phyloP scores from a whole-genome alignment of 306 rosid genomes.

The Quercus suber region DNA sequence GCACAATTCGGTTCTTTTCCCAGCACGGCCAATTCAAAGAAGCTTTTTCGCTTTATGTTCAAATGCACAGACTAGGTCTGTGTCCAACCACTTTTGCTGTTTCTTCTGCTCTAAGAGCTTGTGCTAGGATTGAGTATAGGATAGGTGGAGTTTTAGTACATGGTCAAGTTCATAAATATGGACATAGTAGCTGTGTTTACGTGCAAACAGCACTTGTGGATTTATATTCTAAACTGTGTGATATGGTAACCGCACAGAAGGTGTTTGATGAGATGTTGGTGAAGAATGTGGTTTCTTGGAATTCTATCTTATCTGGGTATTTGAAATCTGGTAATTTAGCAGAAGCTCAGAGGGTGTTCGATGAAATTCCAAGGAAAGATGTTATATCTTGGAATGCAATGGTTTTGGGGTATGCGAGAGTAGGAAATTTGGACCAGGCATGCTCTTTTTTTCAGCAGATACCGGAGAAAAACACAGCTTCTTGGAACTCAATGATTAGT shows the following conservation, averaged over 20 bases:
- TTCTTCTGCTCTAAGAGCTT: slow-evolving; percentile 73
- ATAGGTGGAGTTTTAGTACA: slow-evolving; percentile 51
- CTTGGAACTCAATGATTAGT: slow-evolving; percentile 73
- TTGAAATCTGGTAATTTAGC: slow-evolving; percentile 49
- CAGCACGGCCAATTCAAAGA: slow-evolving; percentile 52
- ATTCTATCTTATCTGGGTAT: slow-evolving; percentile 62
- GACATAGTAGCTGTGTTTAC: slow-evolving; percentile 54
- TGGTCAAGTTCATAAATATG: slow-evolving; percentile 57
- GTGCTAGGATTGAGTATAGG: slow-evolving; percentile 38
- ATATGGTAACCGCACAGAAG: slow-evolving; percentile 40
- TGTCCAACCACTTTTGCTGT: slow-evolving; percentile 53
- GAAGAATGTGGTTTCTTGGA: slow-evolving; percentile 79
- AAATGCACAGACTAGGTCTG: slow-evolving; percentile 57
- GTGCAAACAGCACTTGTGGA: slow-evolving; percentile 68
- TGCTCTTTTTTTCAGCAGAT: slow-evolving; percentile 47
- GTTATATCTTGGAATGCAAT: slow-evolving; percentile 75
- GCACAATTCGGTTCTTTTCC: slow-evolving; percentile 66
- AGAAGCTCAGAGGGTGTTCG: slow-evolving; percentile 45
- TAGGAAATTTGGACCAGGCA: slow-evolving; percentile 54
- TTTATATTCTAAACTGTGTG: slow-evolving; percentile 56
- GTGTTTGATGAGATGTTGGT: slow-evolving; percentile 61
- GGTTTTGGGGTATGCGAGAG: slow-evolving; percentile 56
- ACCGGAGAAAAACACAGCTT: slow-evolving; percentile 56
- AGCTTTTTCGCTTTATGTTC: slow-evolving; percentile 55
- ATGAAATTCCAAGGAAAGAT: slow-evolving; percentile 57